Conservation (phyloP, 495 filamentous ascomycete species). For the Alectoria sarmentosa region DNA sequence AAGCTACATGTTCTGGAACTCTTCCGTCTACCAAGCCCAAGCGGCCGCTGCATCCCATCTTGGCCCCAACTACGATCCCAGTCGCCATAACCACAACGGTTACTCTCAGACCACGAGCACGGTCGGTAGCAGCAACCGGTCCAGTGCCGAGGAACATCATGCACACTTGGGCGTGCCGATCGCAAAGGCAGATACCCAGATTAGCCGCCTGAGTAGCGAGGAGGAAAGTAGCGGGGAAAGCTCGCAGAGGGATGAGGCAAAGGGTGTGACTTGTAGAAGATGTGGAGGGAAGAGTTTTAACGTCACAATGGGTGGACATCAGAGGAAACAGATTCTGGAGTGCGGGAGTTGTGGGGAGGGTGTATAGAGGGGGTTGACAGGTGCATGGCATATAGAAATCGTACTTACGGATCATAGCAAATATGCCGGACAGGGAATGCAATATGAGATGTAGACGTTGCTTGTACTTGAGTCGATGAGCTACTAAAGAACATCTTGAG, state of each 20-base stretch:
- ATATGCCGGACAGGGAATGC: background rate
- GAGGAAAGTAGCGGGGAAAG: conserved; percentile 27
- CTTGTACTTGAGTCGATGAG: background rate
- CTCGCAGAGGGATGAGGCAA: conserved; percentile 2
- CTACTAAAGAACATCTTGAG: background rate
- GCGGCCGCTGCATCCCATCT: conserved; percentile 33
- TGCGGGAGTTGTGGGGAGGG: conserved; percentile 43
- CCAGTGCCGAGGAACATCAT: conserved; percentile 20
- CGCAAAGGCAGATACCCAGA: conserved; percentile 30
- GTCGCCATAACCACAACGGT: conserved; percentile 20
- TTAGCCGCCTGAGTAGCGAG: conserved; percentile 41
- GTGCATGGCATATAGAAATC: background rate
- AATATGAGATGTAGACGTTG: background rate
- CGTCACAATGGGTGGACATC: conserved; percentile 37
- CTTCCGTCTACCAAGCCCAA: conserved; percentile 40
- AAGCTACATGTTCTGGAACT: conserved; percentile 48
- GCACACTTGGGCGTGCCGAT: conserved; percentile 19
- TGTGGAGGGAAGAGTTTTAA: conserved; percentile 49
- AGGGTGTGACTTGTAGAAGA: conserved; percentile 40
- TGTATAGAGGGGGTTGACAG: conserved; percentile 8
- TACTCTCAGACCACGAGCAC: conserved; percentile 19
- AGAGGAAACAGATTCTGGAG: conserved; percentile 43
- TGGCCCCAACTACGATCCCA: conserved; percentile 26
- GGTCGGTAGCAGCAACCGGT: conserved; percentile 18
- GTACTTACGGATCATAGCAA: background rate